A percentile compares a stretch with the other conserved stretches of the same genome.
phyloP scores from a whole-genome alignment of 495 filamentous ascomycete genomes.

The Pseudomonodictys pantanalensis region DNA sequence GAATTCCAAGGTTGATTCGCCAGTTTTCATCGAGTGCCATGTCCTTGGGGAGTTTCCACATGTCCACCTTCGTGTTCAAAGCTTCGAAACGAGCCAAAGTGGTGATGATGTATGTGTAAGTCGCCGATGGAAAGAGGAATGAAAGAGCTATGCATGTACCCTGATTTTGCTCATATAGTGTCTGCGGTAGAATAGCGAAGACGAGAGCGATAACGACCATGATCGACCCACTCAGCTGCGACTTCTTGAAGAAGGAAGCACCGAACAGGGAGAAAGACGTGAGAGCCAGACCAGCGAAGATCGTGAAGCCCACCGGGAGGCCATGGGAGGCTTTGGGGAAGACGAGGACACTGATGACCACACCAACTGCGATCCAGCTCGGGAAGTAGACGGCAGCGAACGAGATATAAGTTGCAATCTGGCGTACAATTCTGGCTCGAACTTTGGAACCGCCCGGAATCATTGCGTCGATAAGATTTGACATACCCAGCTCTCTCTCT shows the following conservation, averaged over 20 bases:
- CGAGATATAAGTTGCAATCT: slow-evolving; percentile 65
- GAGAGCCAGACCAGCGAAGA: slow-evolving; percentile 65
- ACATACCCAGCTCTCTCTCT: slow-evolving; percentile 75
- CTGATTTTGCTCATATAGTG: slow-evolving; percentile 48
- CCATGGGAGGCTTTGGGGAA: slow-evolving; percentile 59
- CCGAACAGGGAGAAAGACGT: slow-evolving; percentile 68
- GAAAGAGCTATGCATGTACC: slow-evolving; percentile 57
- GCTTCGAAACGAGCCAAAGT: slow-evolving; percentile 65
- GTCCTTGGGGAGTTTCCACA: slow-evolving; percentile 33
- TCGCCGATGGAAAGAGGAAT: slow-evolving; percentile 71
- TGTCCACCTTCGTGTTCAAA: neutral
- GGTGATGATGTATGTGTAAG: slow-evolving; percentile 71
- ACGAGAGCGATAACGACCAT: slow-evolving; percentile 60
- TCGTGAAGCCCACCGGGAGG: slow-evolving; percentile 60
- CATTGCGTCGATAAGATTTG: slow-evolving; percentile 76
- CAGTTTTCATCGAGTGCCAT: slow-evolving; percentile 59
- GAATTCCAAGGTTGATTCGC: slow-evolving; percentile 58
- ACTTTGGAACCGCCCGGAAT: slow-evolving; percentile 63
- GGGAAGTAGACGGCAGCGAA: slow-evolving; percentile 66
- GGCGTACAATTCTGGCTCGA: slow-evolving; percentile 63
- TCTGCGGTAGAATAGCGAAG: slow-evolving; percentile 68
- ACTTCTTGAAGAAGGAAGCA: slow-evolving; percentile 70
- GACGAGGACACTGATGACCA: slow-evolving; percentile 61
- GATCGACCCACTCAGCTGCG: slow-evolving; percentile 74
- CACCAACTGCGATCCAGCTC: slow-evolving; percentile 65